Conservation (phyloP, 306 rosid genomes). For the Medicago lupulina region DNA sequence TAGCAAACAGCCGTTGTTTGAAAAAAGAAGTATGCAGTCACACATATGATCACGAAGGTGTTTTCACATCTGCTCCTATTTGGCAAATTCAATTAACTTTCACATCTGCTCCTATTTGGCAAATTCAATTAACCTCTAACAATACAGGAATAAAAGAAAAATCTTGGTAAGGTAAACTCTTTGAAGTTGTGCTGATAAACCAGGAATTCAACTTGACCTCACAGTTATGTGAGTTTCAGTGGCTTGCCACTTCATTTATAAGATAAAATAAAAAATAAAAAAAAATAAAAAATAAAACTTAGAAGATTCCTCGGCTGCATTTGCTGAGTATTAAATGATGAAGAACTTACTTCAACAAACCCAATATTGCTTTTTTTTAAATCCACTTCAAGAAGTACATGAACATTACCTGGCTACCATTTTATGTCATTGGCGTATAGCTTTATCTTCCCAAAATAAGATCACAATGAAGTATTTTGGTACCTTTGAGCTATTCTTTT, state of each 20-base stretch:
- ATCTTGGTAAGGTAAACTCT: conserved; percentile 63
- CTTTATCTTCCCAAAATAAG: background rate
- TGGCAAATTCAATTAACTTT: background rate
- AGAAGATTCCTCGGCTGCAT: conserved; percentile 51
- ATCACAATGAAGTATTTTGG: background rate
- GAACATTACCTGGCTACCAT: conserved; percentile 66
- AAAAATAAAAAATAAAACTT: conserved; percentile 40
- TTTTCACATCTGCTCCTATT: background rate
- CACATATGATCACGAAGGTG: no score
- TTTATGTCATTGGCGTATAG: conserved; percentile 46
- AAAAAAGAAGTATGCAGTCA: no score
- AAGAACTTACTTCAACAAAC: conserved; percentile 54
- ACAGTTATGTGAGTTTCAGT: no score
- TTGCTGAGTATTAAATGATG: conserved; percentile 37
- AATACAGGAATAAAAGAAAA: background rate
- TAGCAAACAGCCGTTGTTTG: no score
- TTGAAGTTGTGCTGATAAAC: conserved; percentile 73
- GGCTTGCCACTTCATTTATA: no score
- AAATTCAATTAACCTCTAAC: background rate
- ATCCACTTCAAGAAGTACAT: conserved; percentile 67
- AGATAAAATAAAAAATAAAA: no score
- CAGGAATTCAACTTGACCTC: conserved; percentile 52
- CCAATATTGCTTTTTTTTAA: no score
- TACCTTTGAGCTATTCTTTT: background rate
- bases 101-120: background rate